phyloP scores from a whole-genome alignment of 192 early-diverging fungal genomes.

The Piromyces sp. region DNA sequence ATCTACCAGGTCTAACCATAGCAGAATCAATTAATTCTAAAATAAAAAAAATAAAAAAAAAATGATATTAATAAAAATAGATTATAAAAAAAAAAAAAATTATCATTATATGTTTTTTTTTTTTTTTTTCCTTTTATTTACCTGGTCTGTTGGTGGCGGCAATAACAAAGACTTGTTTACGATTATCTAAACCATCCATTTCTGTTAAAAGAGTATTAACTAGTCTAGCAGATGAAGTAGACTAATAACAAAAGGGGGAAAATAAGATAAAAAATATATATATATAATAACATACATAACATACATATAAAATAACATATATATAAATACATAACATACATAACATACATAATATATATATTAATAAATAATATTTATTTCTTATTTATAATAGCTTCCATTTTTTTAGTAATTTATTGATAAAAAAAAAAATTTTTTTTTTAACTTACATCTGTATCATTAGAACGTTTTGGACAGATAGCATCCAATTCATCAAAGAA shows the following conservation, averaged over 20 bases:
- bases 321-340: not conserved
- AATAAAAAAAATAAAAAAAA: not conserved
- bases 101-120: no score
- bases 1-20: slow-evolving; percentile 88
- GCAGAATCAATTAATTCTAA: slow-evolving; percentile 90
- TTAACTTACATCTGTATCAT: slow-evolving; percentile 57
- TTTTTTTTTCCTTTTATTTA: slow-evolving; percentile 1
- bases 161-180: slow-evolving; percentile 83
- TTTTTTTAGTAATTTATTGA: not conserved
- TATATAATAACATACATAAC: not conserved
- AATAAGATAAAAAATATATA: not conserved
- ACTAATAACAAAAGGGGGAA: slow-evolving; percentile 43
- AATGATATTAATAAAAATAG: no score
- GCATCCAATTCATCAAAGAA: slow-evolving; percentile 98
- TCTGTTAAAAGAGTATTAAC: slow-evolving; percentile 96
- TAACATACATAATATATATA: no score
- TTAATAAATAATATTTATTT: no score
- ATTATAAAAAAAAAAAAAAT: no score
- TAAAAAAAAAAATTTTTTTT: no score
- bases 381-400: no score
- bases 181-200: slow-evolving; percentile 81
- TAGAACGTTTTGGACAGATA: slow-evolving; percentile 64
- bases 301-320: not conserved
- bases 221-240: slow-evolving; percentile 75
- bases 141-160: slow-evolving; percentile 90